Base-by-base conservation (phyloP, 2,329 filamentous ascomycete species). In the Emergomyces africanus region DNA sequence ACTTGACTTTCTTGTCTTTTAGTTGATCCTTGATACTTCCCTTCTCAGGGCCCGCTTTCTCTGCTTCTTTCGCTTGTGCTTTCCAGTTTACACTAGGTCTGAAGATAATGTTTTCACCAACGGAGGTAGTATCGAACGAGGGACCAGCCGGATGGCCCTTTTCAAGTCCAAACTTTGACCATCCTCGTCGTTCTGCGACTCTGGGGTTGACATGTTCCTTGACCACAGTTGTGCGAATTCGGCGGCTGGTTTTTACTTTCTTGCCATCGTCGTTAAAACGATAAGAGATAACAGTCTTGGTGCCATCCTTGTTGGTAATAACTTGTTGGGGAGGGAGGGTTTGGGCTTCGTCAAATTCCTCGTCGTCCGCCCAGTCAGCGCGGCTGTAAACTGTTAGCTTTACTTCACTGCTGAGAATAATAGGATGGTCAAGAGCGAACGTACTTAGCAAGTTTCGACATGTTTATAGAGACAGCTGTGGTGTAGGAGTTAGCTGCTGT, bases 1-100 rank as follows among this genome's bases (percentile, higher is more conserved):
- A 99, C 83, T 97, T 97, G 81, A 99, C 95, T 81, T 96, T 95
- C 84, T 96, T 96, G 80, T 96, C 91, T 84, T 94, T 95, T 71
- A 97, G 82, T 69, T 81, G 78, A 63, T 82, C 79, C 72, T 83
- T 82, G 75, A 85, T 81, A 71, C 79, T 77, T 71, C 84, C 83
- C 77, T 84, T 82, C 78, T 75, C 74, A 62, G 70, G 70, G 55
- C 72, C 74, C 25, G 71, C 73, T 73, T 78, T 77, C 70, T 78
- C 74, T n/a, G 65, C 72, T 68, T 92, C 88, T 73, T 88, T 88
- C 77, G 89, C 89, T 72, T 87, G 86, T 66, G 89, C 89, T 80
- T 91, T 92, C 91, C 90, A 99, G 81, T 95, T 96, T 68, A 89
- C 83, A 72, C 85, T 88, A 44, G 92, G 94, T 65, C 89, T 83